Base-by-base conservation (phyloP, 2,329 filamentous ascomycete species). In the Fusarium torulosum region DNA sequence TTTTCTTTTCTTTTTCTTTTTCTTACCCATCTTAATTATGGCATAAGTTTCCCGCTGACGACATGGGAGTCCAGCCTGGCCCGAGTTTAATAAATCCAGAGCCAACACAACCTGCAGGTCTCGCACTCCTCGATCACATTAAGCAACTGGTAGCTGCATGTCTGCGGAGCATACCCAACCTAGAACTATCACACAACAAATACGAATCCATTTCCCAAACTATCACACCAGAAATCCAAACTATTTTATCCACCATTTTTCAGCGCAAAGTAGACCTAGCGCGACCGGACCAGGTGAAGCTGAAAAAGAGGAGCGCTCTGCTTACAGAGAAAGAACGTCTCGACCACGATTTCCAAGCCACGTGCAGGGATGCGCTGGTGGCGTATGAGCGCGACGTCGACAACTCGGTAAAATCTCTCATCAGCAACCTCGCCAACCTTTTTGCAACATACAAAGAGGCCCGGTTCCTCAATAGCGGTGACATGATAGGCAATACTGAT, bases 321-420 rank as follows among this genome's bases (percentile, higher is more conserved):
- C 29, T 33, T 13, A 33, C 13, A 33, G 6, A 7, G 14, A 33
- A 37, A 10, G 35, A 19, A 37, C 17, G 35, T n/a, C 35, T 37
- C 17, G 35, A 37, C 17, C 35, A 37, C 37, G 49, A 42, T 44
- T 63, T 55, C 49, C 49, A 54, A 41, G 44, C 41, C 40, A 46
- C 29, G 29, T 49, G 47, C 37, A 51, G 21, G 40, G 63, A 50
- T 50, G 47, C 35, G 19, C 41, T 54, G 38, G 51, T 53, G 46
- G 54, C 50, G 51, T 53, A 61, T 23, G 38, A 41, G 44, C 50
- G 46, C 42, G 14, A 50, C 17, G 29, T 53, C 53, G 49, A 67
- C 53, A 42, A 27, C 14, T 7, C 44, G 40, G 31, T 52, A 31
- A 47, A 43, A 31, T 63, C 49, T 49, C 45, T 63, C 46, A 52